A percentile compares a stretch with the other conserved stretches of the same genome.
Conservation (phyloP, 306 rosid genomes). For the Vicia faba region DNA sequence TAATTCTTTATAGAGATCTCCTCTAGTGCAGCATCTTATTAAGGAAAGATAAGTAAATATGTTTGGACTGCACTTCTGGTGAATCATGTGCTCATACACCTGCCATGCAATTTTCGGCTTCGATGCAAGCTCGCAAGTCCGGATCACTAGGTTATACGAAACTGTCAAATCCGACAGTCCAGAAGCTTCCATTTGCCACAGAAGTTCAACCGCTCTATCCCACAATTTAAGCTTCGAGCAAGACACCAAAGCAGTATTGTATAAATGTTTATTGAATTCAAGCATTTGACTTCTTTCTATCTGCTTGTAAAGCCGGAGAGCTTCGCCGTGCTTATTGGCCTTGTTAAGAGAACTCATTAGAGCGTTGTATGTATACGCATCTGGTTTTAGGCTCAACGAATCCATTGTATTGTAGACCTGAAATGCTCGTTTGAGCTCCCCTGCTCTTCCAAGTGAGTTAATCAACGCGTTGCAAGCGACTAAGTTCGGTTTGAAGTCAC, state of each 20-base stretch:
- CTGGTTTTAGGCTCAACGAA: conserved; percentile 64
- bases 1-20: conserved; percentile 73
- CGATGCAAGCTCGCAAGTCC: conserved; percentile 73
- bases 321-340: conserved; percentile 55
- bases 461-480: conserved; percentile 74
- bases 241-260: conserved; percentile 65
- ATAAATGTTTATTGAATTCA: conserved; percentile 58
- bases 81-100: conserved; percentile 85
- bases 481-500: conserved; percentile 58
- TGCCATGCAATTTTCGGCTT: conserved; percentile 76
- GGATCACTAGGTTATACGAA: conserved; percentile 75
- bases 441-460: conserved; percentile 75
- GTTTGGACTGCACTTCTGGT: conserved; percentile 65
- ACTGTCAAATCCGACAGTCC: conserved; percentile 52
- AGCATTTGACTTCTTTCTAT: conserved; percentile 45
- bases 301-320: conserved; percentile 66
- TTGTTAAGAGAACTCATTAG: conserved; percentile 61
- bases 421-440: conserved; percentile 70
- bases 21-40: conserved; percentile 70
- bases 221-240: conserved; percentile 84
- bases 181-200: conserved; percentile 83
- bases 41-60: conserved; percentile 67
- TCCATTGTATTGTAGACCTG: conserved; percentile 49
- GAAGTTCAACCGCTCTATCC: conserved; percentile 71
- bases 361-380: conserved; percentile 78